Evolutionary conservation across 495 filamentous ascomycete genomes (phyloP).

Genomic region (Chlorociboria aeruginascens): DNA sequence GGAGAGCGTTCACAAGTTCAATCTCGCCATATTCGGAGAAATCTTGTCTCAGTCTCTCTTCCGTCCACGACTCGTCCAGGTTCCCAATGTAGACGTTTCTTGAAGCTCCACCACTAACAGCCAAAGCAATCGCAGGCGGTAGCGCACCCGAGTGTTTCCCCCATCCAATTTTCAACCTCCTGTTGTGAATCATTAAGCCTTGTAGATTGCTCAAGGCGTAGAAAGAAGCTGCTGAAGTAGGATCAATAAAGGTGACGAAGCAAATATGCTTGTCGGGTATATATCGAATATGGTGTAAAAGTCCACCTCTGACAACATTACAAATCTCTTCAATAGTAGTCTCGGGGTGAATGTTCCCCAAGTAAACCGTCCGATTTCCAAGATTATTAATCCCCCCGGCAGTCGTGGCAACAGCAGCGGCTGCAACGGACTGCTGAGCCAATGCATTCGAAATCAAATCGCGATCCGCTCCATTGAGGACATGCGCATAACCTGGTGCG

Average conservation of each 20-base stretch:
- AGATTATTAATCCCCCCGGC: conserved; percentile 95
- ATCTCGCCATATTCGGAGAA: conserved; percentile 98
- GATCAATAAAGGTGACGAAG: conserved; percentile 99
- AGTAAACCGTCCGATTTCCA: conserved; percentile 93
- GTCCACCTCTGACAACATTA: conserved; percentile 86
- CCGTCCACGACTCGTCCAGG: conserved; percentile 90
- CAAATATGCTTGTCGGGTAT: conserved; percentile 99
- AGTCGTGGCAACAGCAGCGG: conserved; percentile 89
- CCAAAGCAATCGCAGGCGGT: conserved; percentile 89
- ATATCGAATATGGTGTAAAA: conserved; percentile 95
- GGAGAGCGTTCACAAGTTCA: conserved; percentile 88
- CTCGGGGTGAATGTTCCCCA: conserved; percentile 97
- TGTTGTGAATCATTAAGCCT: conserved; percentile 98
- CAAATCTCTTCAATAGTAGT: conserved; percentile 98
- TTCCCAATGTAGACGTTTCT: conserved; percentile 98
- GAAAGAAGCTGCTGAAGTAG: conserved; percentile 93
- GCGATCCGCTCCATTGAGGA: conserved; percentile 87
- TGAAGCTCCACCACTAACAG: conserved; percentile 90
- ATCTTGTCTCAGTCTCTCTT: conserved; percentile 90
- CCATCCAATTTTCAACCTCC: conserved; percentile 96
- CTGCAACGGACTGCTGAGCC: conserved; percentile 94
- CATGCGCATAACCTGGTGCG: conserved; percentile 92
- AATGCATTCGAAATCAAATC: conserved; percentile 92
- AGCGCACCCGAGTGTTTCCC: conserved; percentile 97
- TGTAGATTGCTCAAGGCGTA: conserved; percentile 95